Percentiles rank a stretch among this genome's conserved stretches.
Conservation (phyloP, 805 yeast genomes). For the Limtongia smithiae region DNA sequence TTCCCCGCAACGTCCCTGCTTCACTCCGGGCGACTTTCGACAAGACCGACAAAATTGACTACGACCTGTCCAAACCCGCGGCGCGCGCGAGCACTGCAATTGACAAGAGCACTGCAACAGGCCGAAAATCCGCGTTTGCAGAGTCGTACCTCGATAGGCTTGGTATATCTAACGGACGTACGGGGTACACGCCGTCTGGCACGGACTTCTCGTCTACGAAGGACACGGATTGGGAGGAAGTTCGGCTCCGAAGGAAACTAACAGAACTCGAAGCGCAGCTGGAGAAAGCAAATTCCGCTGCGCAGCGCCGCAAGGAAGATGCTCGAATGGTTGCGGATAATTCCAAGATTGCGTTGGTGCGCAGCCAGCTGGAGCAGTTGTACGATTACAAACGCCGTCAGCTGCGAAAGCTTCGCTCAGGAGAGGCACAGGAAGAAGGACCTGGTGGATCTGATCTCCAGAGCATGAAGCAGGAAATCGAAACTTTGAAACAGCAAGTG, state of each 20-base stretch:
- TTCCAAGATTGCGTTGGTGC: slow-evolving; percentile 40
- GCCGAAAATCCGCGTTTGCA: slow-evolving; percentile 32
- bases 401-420: slow-evolving; percentile 42
- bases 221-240: slow-evolving; percentile 93
- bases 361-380: slow-evolving; percentile 75
- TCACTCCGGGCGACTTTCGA: slow-evolving; percentile 87
- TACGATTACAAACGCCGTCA: slow-evolving; percentile 70
- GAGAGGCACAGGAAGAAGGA: slow-evolving; percentile 29
- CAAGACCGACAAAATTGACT: slow-evolving; percentile 55
- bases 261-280: slow-evolving; percentile 68
- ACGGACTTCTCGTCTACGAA: slow-evolving; percentile 65
- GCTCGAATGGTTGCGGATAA: slow-evolving; percentile 10
- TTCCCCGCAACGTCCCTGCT: slow-evolving; percentile 94
- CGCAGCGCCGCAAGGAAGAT: slow-evolving; percentile 40
- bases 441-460: slow-evolving; percentile 21
- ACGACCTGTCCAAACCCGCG: slow-evolving; percentile 27
- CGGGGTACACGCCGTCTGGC: slow-evolving; percentile 43
- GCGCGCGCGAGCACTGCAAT: not conserved
- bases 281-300: slow-evolving; percentile 51
- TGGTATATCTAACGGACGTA: slow-evolving; percentile 36
- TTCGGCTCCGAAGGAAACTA: slow-evolving; percentile 72
- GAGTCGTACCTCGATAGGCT: slow-evolving; percentile 33
- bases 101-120: slow-evolving; percentile 8
- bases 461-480: slow-evolving; percentile 50
- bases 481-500: slow-evolving; percentile 76